Base-by-base conservation (phyloP, 352 stramenopile genomes). In the Globisporangium carolinianum region DNA sequence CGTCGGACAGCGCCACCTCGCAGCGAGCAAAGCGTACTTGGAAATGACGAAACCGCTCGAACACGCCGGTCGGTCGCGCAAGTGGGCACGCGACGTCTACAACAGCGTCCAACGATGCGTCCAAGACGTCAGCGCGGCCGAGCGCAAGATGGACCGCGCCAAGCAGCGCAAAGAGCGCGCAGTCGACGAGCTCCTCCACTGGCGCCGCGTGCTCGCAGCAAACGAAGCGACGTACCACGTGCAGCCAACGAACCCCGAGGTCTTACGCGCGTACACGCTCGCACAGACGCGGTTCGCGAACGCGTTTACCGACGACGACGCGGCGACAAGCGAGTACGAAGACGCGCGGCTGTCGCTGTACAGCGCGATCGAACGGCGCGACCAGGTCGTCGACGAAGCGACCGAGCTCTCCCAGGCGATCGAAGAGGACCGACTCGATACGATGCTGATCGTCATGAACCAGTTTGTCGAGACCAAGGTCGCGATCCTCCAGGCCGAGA, bases 381-480 rank as follows among this genome's bases (percentile, higher is more conserved):
- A 94, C 64, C 68, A 92, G 60, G 70, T 92, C n/a, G 84, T 92
- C 18, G 82, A 91, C 65, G 78, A 91, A 58, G 78, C 75, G 7
- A 88, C 84, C 0, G 80, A 89, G 57, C 53, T 88, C 12, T 89
- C 80, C 18, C 84, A 94, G 57, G 87, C 71, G 55, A 72, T 90
- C 43, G 84, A 94, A 51, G 84, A 94, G 69, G 84, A 94, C 61
- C 78, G 84, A 36, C 58, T 94, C 47, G 84, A 94, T 58, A 92
- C 82, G 41, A 77, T 92, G 63, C 62, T 91, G 17, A 88, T 94
- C 63, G 81, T 94, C 5, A 83, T 92, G 54, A 79, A 80, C 15
- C 82, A 94, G 71, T 94, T 92, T 60, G 76, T 94, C 15, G 80
- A 91, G 69, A 90, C 82, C 14, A 91, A 91, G 66, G 80, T 87